Conservation (phyloP, 495 filamentous ascomycete genomes). For the Cercophora sp. region DNA sequence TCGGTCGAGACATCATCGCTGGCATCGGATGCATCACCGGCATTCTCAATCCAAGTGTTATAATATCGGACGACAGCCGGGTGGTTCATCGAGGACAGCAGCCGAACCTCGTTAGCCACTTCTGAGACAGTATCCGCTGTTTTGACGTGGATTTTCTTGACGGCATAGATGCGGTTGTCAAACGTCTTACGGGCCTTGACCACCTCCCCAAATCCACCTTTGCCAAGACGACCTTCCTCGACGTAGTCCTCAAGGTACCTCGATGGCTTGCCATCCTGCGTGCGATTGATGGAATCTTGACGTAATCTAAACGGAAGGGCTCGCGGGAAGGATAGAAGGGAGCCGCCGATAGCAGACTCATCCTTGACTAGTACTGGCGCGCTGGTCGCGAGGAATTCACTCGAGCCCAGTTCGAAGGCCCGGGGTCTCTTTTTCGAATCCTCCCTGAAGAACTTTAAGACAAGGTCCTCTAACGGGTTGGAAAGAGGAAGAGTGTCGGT, state of each 20-base stretch:
- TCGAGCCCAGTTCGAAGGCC: constrained; percentile 84
- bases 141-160: constrained; percentile 90
- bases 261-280: constrained; percentile 47
- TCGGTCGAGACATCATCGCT: constrained; percentile 59
- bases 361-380: constrained; percentile 50
- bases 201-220: constrained; percentile 96
- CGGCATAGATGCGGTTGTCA: constrained; percentile 87
- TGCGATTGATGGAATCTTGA: constrained; percentile 47
- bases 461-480: constrained; percentile 68
- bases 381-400: constrained; percentile 72
- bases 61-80: constrained; percentile 95
- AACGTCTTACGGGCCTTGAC: constrained; percentile 92
- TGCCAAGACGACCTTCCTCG: constrained; percentile 82
- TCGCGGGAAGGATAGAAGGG: constrained; percentile 37
- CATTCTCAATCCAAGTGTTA: constrained; percentile 81
- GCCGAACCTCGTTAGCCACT: constrained; percentile 84
- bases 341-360: constrained; percentile 30
- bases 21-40: constrained; percentile 53
- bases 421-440: constrained; percentile 81
- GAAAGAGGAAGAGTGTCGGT: constrained; percentile 61
- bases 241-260: constrained; percentile 85
- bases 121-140: constrained; percentile 75
- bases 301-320: constrained; percentile 38
- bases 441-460: constrained; percentile 74
- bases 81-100: constrained; percentile 89